phyloP scores from a whole-genome alignment of 2,329 filamentous ascomycete species.

The Fusarium robinianum region DNA sequence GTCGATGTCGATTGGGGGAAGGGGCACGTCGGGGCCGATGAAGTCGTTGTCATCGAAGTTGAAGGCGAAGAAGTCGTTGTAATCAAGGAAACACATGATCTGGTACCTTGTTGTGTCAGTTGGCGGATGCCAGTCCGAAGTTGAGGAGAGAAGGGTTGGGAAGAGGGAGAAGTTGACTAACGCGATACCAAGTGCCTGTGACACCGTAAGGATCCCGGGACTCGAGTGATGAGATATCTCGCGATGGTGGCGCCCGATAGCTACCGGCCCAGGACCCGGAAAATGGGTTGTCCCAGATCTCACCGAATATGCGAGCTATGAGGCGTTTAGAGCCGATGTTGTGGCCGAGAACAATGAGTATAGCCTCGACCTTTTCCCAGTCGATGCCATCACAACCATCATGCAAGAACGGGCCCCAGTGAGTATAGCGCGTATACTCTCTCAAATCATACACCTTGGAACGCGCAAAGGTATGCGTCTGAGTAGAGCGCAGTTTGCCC shows the following conservation, averaged over 20 bases:
- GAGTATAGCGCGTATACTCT: conserved; percentile 62
- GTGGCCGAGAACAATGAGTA: conserved; percentile 69
- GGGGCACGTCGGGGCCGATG: conserved; percentile 49
- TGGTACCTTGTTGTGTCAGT: conserved; percentile 32
- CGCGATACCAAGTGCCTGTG: conserved; percentile 71
- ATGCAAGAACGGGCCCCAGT: conserved; percentile 73
- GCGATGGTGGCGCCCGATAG: conserved; percentile 46
- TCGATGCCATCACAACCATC: conserved; percentile 68
- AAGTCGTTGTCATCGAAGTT: conserved; percentile 63
- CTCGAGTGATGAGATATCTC: conserved; percentile 51
- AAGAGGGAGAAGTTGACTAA: conserved; percentile 43
- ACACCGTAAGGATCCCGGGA: conserved; percentile 71
- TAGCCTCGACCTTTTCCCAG: conserved; percentile 80
- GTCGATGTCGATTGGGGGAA: conserved; percentile 59
- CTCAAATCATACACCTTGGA: conserved; percentile 75
- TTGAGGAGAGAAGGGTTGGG: neutral
- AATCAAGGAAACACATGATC: conserved; percentile 63
- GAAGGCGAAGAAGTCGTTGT: conserved; percentile 71
- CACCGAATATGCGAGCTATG: conserved; percentile 51
- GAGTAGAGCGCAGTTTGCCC: conserved; percentile 42
- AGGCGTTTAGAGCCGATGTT: conserved; percentile 60
- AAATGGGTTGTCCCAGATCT: conserved; percentile 62
- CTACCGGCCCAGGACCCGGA: conserved; percentile 58
- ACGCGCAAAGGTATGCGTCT: conserved; percentile 64
- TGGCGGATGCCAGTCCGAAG: neutral